Percentiles rank a stretch among this genome's conserved stretches.
Conservation (phyloP, 2,329 filamentous ascomycete species). For the Esteya vermicola region DNA sequence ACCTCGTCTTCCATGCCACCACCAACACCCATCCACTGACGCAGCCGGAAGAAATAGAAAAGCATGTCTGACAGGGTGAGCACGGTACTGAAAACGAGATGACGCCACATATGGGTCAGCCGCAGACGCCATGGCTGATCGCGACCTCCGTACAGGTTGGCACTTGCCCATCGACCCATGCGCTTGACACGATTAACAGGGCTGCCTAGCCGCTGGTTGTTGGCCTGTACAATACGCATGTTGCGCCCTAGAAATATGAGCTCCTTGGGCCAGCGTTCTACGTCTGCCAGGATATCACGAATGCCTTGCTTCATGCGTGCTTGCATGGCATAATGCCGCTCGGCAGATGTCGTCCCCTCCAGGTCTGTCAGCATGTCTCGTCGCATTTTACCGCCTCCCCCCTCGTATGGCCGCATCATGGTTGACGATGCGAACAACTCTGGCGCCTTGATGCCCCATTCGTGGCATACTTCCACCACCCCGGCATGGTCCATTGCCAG, state of each 20-base stretch:
- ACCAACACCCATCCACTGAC: slow-evolving; percentile 62
- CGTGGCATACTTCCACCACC: slow-evolving; percentile 53
- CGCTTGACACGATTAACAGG: slow-evolving; percentile 91
- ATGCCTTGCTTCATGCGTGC: slow-evolving; percentile 59
- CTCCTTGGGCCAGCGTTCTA: slow-evolving; percentile 79
- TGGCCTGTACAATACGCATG: slow-evolving; percentile 82
- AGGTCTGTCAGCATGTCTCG: slow-evolving; percentile 51
- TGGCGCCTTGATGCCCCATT: slow-evolving; percentile 79
- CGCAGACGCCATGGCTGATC: slow-evolving; percentile 49
- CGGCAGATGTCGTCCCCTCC: slow-evolving; percentile 43
- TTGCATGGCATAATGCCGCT: slow-evolving; percentile 84
- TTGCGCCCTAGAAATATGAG: slow-evolving; percentile 87
- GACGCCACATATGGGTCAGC: slow-evolving; percentile 55
- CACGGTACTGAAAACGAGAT: slow-evolving; percentile 70
- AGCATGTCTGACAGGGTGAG: slow-evolving; percentile 63
- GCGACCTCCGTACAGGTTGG: slow-evolving; percentile 63
- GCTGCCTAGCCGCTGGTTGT: slow-evolving; percentile 80
- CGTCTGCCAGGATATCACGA: slow-evolving; percentile 61
- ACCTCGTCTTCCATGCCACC: slow-evolving; percentile 90
- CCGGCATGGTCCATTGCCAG: slow-evolving; percentile 86
- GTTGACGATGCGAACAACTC: slow-evolving; percentile 89
- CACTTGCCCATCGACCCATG: slow-evolving; percentile 78
- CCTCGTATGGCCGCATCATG: slow-evolving; percentile 78
- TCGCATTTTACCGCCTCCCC: slow-evolving; percentile 57
- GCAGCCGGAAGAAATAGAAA: slow-evolving; percentile 69